Base-by-base conservation (phyloP, 2,329 filamentous ascomycete genomes). In the Phoma herbarum region DNA sequence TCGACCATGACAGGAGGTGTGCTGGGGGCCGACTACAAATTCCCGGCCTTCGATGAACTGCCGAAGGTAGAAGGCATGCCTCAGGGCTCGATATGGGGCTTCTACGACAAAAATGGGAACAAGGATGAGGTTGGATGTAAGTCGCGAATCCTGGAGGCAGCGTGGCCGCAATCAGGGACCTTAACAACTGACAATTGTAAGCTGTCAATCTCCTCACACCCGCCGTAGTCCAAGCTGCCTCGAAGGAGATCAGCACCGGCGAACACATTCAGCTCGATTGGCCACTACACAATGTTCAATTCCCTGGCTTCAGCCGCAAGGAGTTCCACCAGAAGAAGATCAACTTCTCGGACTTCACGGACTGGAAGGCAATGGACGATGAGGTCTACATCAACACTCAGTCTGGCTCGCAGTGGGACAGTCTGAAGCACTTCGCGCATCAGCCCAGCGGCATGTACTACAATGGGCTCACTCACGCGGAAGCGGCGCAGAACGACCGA, bases 231-330 rank as follows among this genome's bases (percentile, higher is more conserved):
- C 75, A 77, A 22, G 79, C 82, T 0, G 84, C 85, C 2, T 74
- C 77, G 4, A 75, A 77, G 5, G 81, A 84, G 63, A 86, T 87
- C 64, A 78, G 76, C 37, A 82, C 80, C 0, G 85, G 85, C 12
- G 76, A 76, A 20, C 78, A 83, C 29, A 79, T 86, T 23, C 81
- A 81, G 10, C 76, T 87, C 37, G 80, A 80, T 25, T 87, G 85
- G 85, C 81, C 84, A 23, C 68, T 87, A 59, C 82, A 79, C 20
- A 86, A 86, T 64, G 73, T 86, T 2, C 83, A 86, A 57, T 80
- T 82, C 62, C 82, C 84, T 1, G 82, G 83, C 59, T 82, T 86
- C 62, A 80, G 81, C 42, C 79, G 85, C 2, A 80, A 81, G 31
- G 80, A 81, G 9, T 82, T 81, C 49, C 72, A 81, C 29, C 84